These are phyloP conservation scores for Eutrema yunnanense DNA, from an alignment of 345 rosid species.

Conservation along the genomic window DNA sequence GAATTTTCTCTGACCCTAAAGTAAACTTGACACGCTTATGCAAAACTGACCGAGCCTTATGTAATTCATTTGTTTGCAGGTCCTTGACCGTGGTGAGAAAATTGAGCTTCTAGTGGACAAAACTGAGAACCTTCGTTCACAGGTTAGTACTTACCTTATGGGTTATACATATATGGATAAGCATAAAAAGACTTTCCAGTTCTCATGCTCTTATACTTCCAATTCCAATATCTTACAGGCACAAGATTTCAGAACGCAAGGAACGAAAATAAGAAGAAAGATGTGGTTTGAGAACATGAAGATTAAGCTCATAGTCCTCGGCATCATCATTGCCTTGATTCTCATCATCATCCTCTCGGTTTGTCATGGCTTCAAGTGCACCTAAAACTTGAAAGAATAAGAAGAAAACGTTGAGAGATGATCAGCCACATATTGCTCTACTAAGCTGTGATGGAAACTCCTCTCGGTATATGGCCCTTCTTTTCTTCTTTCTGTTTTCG, in stretches of 20 bases:
- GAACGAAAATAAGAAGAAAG: conserved; percentile 62
- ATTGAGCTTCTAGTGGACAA: conserved; percentile 74
- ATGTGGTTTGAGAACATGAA: conserved; percentile 87
- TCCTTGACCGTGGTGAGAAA: conserved; percentile 80
- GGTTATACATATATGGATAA: background rate
- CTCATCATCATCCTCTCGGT: conserved; percentile 53
- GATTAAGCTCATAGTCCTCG: conserved; percentile 61
- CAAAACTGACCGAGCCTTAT: background rate
- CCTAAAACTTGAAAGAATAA: background rate
- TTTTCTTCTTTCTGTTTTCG: background rate
- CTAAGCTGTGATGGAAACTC: background rate
- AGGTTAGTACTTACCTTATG: conserved; percentile 30
- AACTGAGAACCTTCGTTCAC: conserved; percentile 70
- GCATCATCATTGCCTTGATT: conserved; percentile 53
- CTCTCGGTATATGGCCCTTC: background rate
- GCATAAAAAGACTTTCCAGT: background rate
- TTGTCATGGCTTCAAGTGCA: conserved; percentile 56
- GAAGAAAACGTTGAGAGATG: background rate
- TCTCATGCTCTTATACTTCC: background rate
- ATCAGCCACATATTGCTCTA: background rate
- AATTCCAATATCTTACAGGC: conserved; percentile 37
- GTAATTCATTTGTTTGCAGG: conserved; percentile 31
- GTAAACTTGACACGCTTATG: background rate
- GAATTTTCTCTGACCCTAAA: background rate
- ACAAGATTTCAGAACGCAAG: conserved; percentile 68